phyloP scores from a whole-genome alignment of 2,329 filamentous ascomycete genomes.

The Coccinonectria pachysandricola region DNA sequence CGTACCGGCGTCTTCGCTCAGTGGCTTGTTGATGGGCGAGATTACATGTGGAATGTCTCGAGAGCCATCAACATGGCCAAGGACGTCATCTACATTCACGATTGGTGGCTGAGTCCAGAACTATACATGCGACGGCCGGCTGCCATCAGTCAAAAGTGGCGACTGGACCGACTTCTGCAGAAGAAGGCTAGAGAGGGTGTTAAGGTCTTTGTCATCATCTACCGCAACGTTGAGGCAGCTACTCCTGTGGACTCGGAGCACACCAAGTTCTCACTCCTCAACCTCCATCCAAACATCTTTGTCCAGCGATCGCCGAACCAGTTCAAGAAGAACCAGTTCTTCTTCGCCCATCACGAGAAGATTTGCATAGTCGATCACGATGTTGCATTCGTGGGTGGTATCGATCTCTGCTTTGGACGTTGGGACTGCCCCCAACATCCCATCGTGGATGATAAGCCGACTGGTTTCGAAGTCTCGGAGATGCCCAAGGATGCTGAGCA shows the following conservation, averaged over 20 bases:
- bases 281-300: slow-evolving; percentile 91
- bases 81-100: slow-evolving; percentile 97
- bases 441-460: slow-evolving; percentile 85
- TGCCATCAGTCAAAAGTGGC: slow-evolving; percentile 96
- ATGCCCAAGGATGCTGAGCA: slow-evolving; percentile 79
- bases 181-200: slow-evolving; percentile 90
- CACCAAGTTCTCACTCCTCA: slow-evolving; percentile 90
- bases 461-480: slow-evolving; percentile 76
- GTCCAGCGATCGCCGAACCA: slow-evolving; percentile 95
- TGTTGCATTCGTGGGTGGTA: slow-evolving; percentile 87
- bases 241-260: slow-evolving; percentile 98
- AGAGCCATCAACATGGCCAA: slow-evolving; percentile 93
- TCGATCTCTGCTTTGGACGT: slow-evolving; percentile 92
- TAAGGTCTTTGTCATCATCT: slow-evolving; percentile 96
- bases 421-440: slow-evolving; percentile 96
- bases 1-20: slow-evolving; percentile 80
- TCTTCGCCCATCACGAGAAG: slow-evolving; percentile 98
- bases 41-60: slow-evolving; percentile 99
- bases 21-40: slow-evolving; percentile 91
- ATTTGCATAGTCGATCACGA: slow-evolving; percentile 95
- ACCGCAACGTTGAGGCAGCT: slow-evolving; percentile 93
- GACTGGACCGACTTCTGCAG: slow-evolving; percentile 84
- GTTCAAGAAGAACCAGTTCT: slow-evolving; percentile 98
- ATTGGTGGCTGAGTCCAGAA: slow-evolving; percentile 98
- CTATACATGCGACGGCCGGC: slow-evolving; percentile 89